A percentile compares a stretch with the other conserved stretches of the same genome.
Evolutionary conservation across 1,284 basidiomycete genomes (phyloP).

Genomic region (Naganishia liquefaciens): DNA sequence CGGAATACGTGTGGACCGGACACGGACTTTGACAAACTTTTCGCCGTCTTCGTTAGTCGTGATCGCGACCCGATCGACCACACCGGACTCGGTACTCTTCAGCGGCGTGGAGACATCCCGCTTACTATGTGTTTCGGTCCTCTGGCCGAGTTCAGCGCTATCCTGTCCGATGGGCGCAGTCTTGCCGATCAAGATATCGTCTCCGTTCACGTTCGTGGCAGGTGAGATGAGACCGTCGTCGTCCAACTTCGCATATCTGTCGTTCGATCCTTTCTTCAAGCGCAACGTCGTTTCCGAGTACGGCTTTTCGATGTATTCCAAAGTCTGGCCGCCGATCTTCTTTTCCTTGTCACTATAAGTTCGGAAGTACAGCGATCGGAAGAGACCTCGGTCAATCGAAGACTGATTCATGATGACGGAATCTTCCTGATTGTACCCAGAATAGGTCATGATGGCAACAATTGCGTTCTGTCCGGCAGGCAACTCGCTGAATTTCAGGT

Average conservation of each 20-base stretch:
- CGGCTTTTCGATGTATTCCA: constrained; percentile 98
- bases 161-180: constrained; percentile 96
- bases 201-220: constrained; percentile 90
- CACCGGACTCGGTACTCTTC: constrained; percentile 96
- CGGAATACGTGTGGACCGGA: constrained; percentile 91
- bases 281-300: constrained; percentile 87
- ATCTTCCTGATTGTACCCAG: constrained; percentile 99
- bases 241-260: constrained; percentile 90
- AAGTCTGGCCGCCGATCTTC: constrained; percentile 85
- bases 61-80: constrained; percentile 95
- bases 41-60: constrained; percentile 94
- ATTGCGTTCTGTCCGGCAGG: constrained; percentile 98
- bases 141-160: constrained; percentile 93
- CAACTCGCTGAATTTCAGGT: constrained; percentile 94
- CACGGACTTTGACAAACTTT: constrained; percentile 98
- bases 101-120: constrained; percentile 96
- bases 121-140: constrained; percentile 83
- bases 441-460: constrained; percentile 97
- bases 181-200: constrained; percentile 99
- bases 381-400: constrained; percentile 95
- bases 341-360: constrained; percentile 99
- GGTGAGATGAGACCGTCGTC: constrained; percentile 93
- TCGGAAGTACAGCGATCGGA: constrained; percentile 98
- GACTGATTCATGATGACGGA: constrained; percentile 99
- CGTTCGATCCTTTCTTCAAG: constrained; percentile 88